A percentile compares a stretch with the other conserved stretches of the same genome.
phyloP scores from a whole-genome alignment of 2,329 filamentous ascomycete genomes.

The Nannizziopsis arthrosporioides region DNA sequence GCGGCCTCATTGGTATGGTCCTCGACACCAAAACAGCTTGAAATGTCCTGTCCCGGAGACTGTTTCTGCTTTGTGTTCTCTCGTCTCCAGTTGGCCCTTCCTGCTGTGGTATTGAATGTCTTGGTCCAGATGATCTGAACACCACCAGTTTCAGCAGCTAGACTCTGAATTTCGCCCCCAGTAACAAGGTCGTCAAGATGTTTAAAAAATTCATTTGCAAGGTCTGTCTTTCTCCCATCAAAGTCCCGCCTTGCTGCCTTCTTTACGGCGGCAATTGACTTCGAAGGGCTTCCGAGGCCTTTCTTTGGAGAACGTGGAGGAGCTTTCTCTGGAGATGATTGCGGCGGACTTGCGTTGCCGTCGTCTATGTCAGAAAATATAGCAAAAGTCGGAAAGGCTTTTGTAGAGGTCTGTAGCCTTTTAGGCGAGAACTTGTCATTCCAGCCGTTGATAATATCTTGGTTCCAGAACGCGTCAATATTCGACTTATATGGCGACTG shows the following conservation, averaged over 20 bases:
- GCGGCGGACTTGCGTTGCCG: conserved; percentile 12
- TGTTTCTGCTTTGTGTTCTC: conserved; percentile 29
- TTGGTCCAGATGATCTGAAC: conserved; percentile 51
- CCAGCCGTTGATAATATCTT: conserved; percentile 43
- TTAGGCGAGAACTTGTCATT: conserved; percentile 44
- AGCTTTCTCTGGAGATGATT: conserved; percentile 29
- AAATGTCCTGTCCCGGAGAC: conserved; percentile 5
- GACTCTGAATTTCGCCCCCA: conserved; percentile 36
- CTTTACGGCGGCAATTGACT: conserved; percentile 22
- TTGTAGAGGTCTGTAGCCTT: conserved; percentile 25
- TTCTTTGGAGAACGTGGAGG: conserved; percentile 16
- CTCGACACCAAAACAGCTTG: conserved; percentile 4
- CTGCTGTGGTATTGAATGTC: conserved; percentile 51
- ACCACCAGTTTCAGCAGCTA: conserved; percentile 44
- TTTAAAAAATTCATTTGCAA: conserved; percentile 45
- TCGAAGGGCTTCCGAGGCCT: conserved; percentile 20
- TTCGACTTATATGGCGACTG: conserved; percentile 41
- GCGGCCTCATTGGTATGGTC: conserved; percentile 2
- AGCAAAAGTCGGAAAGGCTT: conserved; percentile 15
- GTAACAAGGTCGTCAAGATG: conserved; percentile 45
- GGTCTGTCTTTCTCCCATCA: conserved; percentile 40
- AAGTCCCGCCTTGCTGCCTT: conserved; percentile 41
- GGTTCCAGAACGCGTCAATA: conserved; percentile 45
- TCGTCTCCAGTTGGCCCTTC: conserved; percentile 57
- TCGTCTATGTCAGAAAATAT: conserved; percentile 30